phyloP scores from a whole-genome alignment of 1,139 yeast genomes.

The Kodamaea arcana region DNA sequence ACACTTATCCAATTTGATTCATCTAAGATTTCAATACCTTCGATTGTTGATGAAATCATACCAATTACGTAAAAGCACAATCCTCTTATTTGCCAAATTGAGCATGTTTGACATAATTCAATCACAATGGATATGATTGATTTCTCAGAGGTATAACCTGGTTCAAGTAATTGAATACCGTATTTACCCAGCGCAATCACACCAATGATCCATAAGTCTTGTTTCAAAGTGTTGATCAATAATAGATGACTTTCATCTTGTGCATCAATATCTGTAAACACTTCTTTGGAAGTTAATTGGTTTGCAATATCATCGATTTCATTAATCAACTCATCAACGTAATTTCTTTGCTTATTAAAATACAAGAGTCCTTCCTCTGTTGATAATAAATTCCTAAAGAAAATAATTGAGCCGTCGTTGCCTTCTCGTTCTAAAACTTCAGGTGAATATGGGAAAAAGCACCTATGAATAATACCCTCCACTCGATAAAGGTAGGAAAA shows the following conservation, averaged over 20 bases:
- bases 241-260: constrained; percentile 8
- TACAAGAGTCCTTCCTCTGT: constrained; percentile 72
- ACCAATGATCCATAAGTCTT: constrained; percentile 85
- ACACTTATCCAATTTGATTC: constrained; percentile 74
- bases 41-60: constrained; percentile 63
- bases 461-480: constrained; percentile 19
- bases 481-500: constrained; percentile 23
- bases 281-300: constrained; percentile 15
- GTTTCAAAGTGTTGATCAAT: constrained; percentile 47
- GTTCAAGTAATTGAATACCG: constrained; percentile 67
- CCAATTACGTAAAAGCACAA: constrained; percentile 79
- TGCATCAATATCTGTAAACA: constrained; percentile 6
- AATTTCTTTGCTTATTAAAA: constrained; percentile 25
- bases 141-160: constrained; percentile 40
- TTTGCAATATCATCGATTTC: constrained; percentile 18
- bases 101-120: constrained; percentile 37
- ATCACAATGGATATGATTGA: constrained; percentile 53
- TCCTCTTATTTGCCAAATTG: constrained; percentile 64
- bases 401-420: constrained; percentile 55
- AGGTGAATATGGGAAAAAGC: constrained; percentile 24
- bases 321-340: constrained; percentile 23
- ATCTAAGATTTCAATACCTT: constrained; percentile 84
- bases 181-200: constrained; percentile 66
- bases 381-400: constrained; percentile 73
- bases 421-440: constrained; percentile 1